phyloP scores from a whole-genome alignment of 2,329 filamentous ascomycete species.

The Beauveria medogensis region DNA sequence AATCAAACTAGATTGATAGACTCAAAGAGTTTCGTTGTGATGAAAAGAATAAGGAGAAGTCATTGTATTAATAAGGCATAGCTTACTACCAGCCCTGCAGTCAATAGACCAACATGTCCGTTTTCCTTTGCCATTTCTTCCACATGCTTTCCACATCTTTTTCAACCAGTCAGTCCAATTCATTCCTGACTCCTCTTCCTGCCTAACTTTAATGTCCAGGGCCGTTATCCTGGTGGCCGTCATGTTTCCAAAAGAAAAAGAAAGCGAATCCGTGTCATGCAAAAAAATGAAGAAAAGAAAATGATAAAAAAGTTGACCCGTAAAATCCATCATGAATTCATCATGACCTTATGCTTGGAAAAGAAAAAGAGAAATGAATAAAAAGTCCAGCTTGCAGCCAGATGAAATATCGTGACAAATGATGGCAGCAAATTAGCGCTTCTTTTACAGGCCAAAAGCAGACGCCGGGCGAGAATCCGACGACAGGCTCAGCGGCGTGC shows the following conservation, averaged over 20 bases:
- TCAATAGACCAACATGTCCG: background rate
- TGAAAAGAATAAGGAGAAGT: background rate
- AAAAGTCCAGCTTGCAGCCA: too few species aligned
- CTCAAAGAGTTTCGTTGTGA: too few species aligned
- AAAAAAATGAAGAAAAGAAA: too few species aligned
- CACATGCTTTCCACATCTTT: too few species aligned
- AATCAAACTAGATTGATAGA: too few species aligned
- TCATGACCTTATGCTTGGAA: too few species aligned
- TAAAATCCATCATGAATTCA: too few species aligned
- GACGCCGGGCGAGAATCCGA: background rate
- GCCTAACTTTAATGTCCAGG: background rate
- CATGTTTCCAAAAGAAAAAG: background rate
- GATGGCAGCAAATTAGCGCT: background rate
- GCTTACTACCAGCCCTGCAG: background rate
- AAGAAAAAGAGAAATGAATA: too few species aligned
- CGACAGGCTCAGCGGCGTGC: background rate
- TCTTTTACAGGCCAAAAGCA: conserved; percentile 1
- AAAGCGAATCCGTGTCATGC: too few species aligned
- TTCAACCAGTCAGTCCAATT: background rate
- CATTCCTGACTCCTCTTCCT: background rate
- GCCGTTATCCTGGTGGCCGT: background rate
- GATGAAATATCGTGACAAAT: too few species aligned
- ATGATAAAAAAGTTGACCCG: too few species aligned
- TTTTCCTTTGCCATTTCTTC: background rate
- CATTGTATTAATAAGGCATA: background rate